A percentile compares a stretch with the other conserved stretches of the same genome.
These are phyloP conservation scores for Monosporascus ibericus DNA, from an alignment of 2,329 filamentous ascomycete species.

Conservation along the genomic window DNA sequence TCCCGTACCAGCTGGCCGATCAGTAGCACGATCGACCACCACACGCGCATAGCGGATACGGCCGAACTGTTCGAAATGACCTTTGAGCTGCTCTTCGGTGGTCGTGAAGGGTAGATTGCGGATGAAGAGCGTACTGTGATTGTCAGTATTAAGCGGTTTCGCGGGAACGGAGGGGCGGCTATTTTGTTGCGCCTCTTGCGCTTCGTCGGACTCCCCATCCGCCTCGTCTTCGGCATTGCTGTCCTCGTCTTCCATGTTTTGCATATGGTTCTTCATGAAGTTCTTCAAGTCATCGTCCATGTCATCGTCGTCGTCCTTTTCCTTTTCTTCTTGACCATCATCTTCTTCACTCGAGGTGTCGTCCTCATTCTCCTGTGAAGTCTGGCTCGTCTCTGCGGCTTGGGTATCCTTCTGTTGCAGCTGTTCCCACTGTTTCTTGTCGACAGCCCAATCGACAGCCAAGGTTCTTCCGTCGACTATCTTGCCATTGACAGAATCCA, in stretches of 20 bases:
- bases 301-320: conserved; percentile 28
- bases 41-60: conserved; percentile 85
- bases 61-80: conserved; percentile 85
- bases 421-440: conserved; percentile 79
- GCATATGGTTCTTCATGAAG: conserved; percentile 53
- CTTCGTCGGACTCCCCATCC: conserved; percentile 29
- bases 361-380: conserved; percentile 7
- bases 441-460: conserved; percentile 95
- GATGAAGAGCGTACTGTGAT: conserved; percentile 78
- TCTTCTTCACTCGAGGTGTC: conserved; percentile 22
- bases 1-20: conserved; percentile 82
- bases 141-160: conserved; percentile 46
- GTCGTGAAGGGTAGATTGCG: conserved; percentile 89
- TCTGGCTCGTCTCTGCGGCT: conserved; percentile 14
- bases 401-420: conserved; percentile 50
- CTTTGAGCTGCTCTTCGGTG: conserved; percentile 73
- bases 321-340: conserved; percentile 25
- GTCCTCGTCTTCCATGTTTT: conserved; percentile 52
- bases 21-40: conserved; percentile 79
- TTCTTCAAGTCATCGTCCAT: conserved; percentile 43
- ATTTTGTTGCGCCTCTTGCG: conserved; percentile 30
- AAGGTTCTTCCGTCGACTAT: conserved; percentile 80
- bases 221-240: conserved; percentile 40
- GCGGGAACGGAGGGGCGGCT: conserved; percentile 4
- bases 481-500: conserved; percentile 82